Evolutionary conservation across 2,329 filamentous ascomycete species (phyloP).

Genomic region (Penicillium glabrum): DNA sequence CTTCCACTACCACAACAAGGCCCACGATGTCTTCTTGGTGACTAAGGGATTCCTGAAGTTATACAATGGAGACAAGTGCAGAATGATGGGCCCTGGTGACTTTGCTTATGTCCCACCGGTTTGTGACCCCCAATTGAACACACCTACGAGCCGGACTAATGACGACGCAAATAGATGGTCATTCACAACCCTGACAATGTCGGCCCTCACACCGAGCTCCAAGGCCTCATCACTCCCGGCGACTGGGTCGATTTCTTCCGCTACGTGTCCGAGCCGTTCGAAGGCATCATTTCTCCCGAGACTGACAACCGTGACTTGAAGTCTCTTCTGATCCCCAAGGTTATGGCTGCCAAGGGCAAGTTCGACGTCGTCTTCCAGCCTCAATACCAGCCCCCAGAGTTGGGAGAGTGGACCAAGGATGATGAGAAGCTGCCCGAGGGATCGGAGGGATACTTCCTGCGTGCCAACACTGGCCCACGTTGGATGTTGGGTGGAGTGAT

Average conservation of each 20-base stretch:
- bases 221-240: constrained; percentile 57
- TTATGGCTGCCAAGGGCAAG: constrained; percentile 56
- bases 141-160: constrained; percentile 24
- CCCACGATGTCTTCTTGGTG: constrained; percentile 59
- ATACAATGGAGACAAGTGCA: constrained; percentile 58
- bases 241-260: constrained; percentile 64
- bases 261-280: constrained; percentile 55
- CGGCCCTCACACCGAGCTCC: constrained; percentile 55
- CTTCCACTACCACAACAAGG: constrained; percentile 58
- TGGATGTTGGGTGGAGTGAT: constrained; percentile 37
- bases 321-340: constrained; percentile 53
- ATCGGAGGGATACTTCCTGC: constrained; percentile 51
- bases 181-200: constrained; percentile 59
- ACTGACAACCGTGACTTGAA: constrained; percentile 54
- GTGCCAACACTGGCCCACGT: constrained; percentile 44
- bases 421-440: constrained; percentile 25
- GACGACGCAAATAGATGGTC: constrained; percentile 27
- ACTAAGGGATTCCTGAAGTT: constrained; percentile 57
- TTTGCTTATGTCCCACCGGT: constrained; percentile 60
- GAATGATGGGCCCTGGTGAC: constrained; percentile 56
- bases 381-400: constrained; percentile 48
- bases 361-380: constrained; percentile 58
- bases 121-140: constrained; percentile 12
- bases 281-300: constrained; percentile 52
- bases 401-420: constrained; percentile 26